Evolutionary conservation across 257 asterid species (phyloP).

Genomic region (Lycium ferocissimum): DNA sequence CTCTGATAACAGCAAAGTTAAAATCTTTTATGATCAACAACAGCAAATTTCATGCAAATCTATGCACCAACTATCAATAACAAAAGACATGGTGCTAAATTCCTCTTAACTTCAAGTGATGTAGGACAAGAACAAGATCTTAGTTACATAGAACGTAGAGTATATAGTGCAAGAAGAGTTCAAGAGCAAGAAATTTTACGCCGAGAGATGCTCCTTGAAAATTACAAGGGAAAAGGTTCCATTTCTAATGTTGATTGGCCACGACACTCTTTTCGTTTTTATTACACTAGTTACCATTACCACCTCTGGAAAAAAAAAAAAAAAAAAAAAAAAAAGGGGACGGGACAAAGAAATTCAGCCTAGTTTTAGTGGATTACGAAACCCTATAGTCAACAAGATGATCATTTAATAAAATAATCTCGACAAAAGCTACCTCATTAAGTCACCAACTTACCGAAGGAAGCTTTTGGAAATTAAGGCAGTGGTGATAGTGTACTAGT

Average conservation of each 20-base stretch:
- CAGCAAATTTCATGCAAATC: conserved; percentile 1
- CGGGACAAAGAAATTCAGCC: neutral
- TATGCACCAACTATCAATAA: neutral
- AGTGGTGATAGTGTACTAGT: neutral
- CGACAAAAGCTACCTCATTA: neutral
- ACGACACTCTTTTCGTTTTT: neutral
- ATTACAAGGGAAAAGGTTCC: neutral
- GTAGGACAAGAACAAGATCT: neutral
- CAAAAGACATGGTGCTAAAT: neutral
- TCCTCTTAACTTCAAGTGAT: neutral
- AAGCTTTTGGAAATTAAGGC: neutral
- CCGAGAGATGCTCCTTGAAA: neutral
- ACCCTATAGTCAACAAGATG: neutral
- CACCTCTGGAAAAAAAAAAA: neutral
- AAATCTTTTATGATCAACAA: neutral
- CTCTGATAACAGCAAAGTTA: neutral
- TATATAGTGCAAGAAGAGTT: neutral
- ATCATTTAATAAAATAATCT: neutral
- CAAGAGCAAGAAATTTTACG: neutral
- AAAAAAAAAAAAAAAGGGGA: neutral
- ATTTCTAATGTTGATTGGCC: neutral
- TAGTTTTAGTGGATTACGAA: neutral
- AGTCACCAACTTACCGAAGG: neutral
- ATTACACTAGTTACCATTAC: neutral
- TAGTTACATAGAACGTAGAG: neutral